Conservation (phyloP, 169 alveolate species). For the Cryptosporidium andersoni region DNA sequence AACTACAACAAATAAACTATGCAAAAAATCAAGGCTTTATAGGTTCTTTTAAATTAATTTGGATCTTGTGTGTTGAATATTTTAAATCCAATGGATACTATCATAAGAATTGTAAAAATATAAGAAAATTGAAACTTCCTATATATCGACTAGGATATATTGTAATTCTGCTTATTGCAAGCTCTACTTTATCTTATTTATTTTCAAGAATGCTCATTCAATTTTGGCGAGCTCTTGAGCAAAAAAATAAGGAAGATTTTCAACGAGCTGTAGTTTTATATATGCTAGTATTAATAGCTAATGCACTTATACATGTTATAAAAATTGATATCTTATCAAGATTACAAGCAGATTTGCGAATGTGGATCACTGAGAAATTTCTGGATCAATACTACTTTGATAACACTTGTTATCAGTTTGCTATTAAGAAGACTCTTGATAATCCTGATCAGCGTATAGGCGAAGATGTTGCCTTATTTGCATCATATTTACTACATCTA, state of each 20-base stretch:
- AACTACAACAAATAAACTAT: conserved; percentile 34
- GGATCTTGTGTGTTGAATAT: conserved; percentile 12
- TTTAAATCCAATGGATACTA: conserved; percentile 30
- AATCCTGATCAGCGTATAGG: conserved; percentile 73
- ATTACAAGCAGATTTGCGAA: conserved; percentile 61
- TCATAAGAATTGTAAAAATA: background rate
- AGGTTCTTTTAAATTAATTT: conserved; percentile 25
- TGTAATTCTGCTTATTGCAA: conserved; percentile 4
- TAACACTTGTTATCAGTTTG: conserved; percentile 38
- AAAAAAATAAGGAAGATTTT: conserved; percentile 17
- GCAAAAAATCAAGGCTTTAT: conserved; percentile 33
- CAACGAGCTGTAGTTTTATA: conserved; percentile 20
- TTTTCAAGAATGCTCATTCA: conserved; percentile 26
- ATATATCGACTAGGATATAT: conserved; percentile 14
- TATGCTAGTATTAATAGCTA: conserved; percentile 10
- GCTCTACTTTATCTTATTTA: conserved; percentile 23
- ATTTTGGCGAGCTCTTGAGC: conserved; percentile 54
- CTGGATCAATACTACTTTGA: conserved; percentile 56
- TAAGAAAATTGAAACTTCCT: conserved; percentile 2
- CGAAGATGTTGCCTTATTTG: conserved; percentile 48
- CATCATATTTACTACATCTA: conserved; percentile 34
- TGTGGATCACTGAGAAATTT: conserved; percentile 68
- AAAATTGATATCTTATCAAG: conserved; percentile 31
- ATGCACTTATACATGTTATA: conserved; percentile 21
- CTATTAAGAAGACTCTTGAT: conserved; percentile 44